Conservation (phyloP, 345 rosid genomes). For the Capsella bursapastoris region DNA sequence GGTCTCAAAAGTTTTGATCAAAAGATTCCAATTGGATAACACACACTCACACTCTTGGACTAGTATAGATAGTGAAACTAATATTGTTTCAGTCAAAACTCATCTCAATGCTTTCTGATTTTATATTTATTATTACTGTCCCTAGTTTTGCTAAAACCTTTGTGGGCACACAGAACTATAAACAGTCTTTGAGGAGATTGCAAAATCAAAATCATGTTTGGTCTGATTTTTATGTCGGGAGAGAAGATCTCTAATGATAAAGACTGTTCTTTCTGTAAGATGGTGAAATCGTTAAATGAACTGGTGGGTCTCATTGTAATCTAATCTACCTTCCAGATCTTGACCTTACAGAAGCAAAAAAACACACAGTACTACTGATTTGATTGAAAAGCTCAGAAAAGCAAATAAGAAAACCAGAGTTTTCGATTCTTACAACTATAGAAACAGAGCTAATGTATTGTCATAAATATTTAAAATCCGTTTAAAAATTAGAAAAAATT, state of each 20-base stretch:
- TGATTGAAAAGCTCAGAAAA: background rate
- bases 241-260: constrained; percentile 36
- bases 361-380: constrained; percentile 6
- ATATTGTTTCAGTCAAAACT: constrained; percentile 6
- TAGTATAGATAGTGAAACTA: no score
- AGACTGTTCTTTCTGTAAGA: constrained; percentile 28
- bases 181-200: constrained; percentile 44
- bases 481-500: constrained; percentile 16
- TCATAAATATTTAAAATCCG: constrained; percentile 10
- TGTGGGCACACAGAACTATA: constrained; percentile 41
- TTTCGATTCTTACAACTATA: constrained; percentile 15
- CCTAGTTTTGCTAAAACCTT: constrained; percentile 38
- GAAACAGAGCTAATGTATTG: constrained; percentile 39
- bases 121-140: constrained; percentile 7
- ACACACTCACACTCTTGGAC: background rate
- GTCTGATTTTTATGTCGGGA: constrained; percentile 45
- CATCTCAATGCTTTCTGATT: constrained; percentile 19
- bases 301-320: constrained; percentile 31
- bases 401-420: background rate
- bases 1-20: constrained; percentile 34
- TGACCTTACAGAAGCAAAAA: constrained; percentile 12
- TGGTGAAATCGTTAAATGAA: constrained; percentile 36
- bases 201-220: constrained; percentile 36
- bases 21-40: constrained; percentile 28
- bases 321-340: constrained; percentile 29